Percentiles rank a stretch among this genome's conserved stretches.
Evolutionary conservation across 225 moss, liverwort and hornwort species (phyloP).

Genomic region (Takakia lepidozioides): DNA sequence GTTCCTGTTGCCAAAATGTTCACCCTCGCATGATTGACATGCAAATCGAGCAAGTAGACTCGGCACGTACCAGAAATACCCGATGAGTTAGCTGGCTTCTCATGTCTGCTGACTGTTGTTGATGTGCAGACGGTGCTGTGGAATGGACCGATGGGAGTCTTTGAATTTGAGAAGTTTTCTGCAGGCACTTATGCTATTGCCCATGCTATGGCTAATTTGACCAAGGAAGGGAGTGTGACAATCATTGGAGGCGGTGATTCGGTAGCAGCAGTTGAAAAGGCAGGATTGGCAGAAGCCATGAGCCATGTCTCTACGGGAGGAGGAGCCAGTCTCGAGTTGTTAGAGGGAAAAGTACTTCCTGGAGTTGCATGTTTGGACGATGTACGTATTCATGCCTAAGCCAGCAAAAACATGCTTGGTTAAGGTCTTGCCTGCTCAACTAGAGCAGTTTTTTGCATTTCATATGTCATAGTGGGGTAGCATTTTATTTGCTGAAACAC

Average conservation of each 20-base stretch:
- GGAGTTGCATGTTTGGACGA: constrained; percentile 81
- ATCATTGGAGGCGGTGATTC: constrained; percentile 98
- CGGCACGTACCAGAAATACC: no score
- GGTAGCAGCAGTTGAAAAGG: constrained; percentile 90
- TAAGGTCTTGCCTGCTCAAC: no score
- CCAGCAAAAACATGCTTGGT: no score
- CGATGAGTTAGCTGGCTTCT: not conserved
- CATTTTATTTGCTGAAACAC: no score
- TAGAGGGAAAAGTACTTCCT: constrained; percentile 91
- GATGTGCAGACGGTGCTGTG: constrained; percentile 71
- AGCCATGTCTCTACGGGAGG: constrained; percentile 98
- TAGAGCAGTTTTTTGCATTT: no score
- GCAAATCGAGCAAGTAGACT: no score
- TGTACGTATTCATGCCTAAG: constrained; percentile 38
- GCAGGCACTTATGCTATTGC: constrained; percentile 52
- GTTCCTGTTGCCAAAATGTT: no score
- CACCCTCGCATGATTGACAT: not conserved
- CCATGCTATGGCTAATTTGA: constrained; percentile 59
- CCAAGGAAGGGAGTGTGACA: constrained; percentile 65
- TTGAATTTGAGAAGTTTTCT: constrained; percentile 71
- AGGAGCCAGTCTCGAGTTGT: constrained; percentile 88
- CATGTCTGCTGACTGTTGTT: no score
- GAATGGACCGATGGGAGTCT: constrained; percentile 99
- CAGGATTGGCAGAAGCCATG: constrained; percentile 60
- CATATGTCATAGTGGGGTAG: no score